Base-by-base conservation (phyloP, 1,284 basidiomycete species). In the Boletus semigastroideus region DNA sequence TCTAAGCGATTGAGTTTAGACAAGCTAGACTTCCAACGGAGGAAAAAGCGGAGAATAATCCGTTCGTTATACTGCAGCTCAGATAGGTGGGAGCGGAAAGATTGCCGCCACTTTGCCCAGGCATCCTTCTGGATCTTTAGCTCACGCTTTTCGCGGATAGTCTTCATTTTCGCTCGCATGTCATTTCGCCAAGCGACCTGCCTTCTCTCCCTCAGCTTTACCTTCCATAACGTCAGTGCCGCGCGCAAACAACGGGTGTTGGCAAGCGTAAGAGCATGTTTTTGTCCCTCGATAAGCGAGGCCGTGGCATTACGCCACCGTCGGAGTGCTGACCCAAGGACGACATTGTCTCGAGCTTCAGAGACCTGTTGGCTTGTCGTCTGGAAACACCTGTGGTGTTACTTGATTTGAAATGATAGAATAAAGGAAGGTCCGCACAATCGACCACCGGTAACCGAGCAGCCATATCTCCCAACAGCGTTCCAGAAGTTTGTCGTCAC, bases 391-490 rank as follows among this genome's bases (percentile, higher is more conserved):
- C 50, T 43, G 28, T 34, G 46, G 55, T 28, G 17, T 57, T 55
- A 49, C 48, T 38, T 52, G 49, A 58, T 46, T 45, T 53, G 45
- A 53, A 52, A 46, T 42, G 30, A 48, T 44, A 45, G 46, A 56
- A 47, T 48, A 51, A 54, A 46, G 37, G 49, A 52, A 53, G 27
- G 48, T 51, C 74, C 87, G 56, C 68, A 91, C 89, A 55, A 76
- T 69, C 57, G 87, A 79, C 88, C 89, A 90, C 39, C 79, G 65
- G 59, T 78, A 78, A 2, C 82, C 82, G 59, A 83, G 78, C 49
- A 73, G 76, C 89, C 89, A 92, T 46, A 84, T 78, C 42, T 83
- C 77, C 79, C 82, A 87, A 60, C 80, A 90, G 16, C 80, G 79
- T 61, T 84, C 82, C 22, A 88, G 49, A 49, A 90, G 70, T 46